Evolutionary conservation across 345 rosid species (phyloP).

Genomic region (Atalantia buxifolia): DNA sequence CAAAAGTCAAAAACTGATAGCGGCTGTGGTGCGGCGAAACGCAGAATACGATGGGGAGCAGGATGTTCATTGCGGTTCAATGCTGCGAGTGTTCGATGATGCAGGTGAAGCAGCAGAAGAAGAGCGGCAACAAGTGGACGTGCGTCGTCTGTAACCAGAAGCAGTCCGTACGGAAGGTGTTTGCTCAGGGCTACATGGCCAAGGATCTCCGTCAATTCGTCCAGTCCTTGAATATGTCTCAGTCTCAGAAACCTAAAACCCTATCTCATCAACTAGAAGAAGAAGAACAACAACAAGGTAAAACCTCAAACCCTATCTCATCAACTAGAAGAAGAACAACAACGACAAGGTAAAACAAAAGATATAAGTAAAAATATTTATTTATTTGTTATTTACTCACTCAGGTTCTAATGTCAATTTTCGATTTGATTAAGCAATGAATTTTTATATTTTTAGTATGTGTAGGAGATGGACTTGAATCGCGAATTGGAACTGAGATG

Average conservation of each 20-base stretch:
- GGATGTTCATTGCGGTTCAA: slow-evolving; percentile 62
- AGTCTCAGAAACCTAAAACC: slow-evolving; percentile 11
- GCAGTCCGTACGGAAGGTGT: slow-evolving; percentile 65
- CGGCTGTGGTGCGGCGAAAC: too few species aligned
- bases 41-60: slow-evolving; percentile 25
- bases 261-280: too few species aligned
- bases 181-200: slow-evolving; percentile 63
- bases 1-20: too few species aligned
- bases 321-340: too few species aligned
- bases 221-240: slow-evolving; percentile 78
- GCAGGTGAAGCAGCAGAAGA: slow-evolving; percentile 98
- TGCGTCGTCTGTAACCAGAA: slow-evolving; percentile 85
- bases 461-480: slow-evolving; percentile 31
- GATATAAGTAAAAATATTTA: neutral
- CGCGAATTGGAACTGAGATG: slow-evolving; percentile 49
- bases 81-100: slow-evolving; percentile 85
- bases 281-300: too few species aligned
- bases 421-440: neutral
- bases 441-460: neutral
- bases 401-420: neutral
- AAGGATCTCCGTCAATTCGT: slow-evolving; percentile 74
- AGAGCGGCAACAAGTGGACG: slow-evolving; percentile 71
- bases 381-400: neutral
- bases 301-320: too few species aligned
- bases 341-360: neutral